Evolutionary conservation across 208 protist species (phyloP), one percentile per base, ranked within the genome.

Genomic region (Acanthamoeba royreba): DNA sequence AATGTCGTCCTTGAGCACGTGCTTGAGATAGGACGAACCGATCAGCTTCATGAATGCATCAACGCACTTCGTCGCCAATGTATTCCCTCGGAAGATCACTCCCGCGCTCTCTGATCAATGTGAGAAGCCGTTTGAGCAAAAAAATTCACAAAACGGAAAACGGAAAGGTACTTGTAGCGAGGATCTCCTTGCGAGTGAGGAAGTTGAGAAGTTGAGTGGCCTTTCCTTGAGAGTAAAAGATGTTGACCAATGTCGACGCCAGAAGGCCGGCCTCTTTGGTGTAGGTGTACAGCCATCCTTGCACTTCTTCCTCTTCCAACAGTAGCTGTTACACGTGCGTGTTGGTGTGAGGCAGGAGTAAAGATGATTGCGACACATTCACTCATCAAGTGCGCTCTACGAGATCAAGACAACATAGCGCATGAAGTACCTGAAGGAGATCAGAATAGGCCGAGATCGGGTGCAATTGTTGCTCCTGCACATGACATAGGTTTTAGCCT

Each of bases 31-130:
- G 46, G 79, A 42, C 79, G 15, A 40, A 2, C 79, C 79, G 22
- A 61, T 61, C 17, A 88, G 79, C 79, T 88, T 88, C 79, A 88
- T 88, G 49, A 88, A 61, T 22, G 47, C 22, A 38, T 88, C 79
- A 7, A 88, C 79, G 28, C 47, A 43, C 35, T 88, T 88, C 28
- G 79, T 88, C 7, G 79, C 79, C 43, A 88, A 33, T 47, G 79
- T 63, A 28, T 88, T 88, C 8, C 79, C 79, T 1, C 79, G 42
- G 79, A 88, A 88, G 28, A 88, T 88, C 33, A 88, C 79, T 17
- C 79, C 79, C n/a, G 79, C 42, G 31, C 47, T 63, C 47, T 31
- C 79, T 88, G n/a, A n/a, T n/a, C n/a, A n/a, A n/a, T n/a, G n/a
- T n/a, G n/a, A n/a, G n/a, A n/a, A n/a, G n/a, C n/a, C n/a, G n/a